Base-by-base conservation (phyloP, 2,329 filamentous ascomycete genomes). In the Trichoderma hamatum region DNA sequence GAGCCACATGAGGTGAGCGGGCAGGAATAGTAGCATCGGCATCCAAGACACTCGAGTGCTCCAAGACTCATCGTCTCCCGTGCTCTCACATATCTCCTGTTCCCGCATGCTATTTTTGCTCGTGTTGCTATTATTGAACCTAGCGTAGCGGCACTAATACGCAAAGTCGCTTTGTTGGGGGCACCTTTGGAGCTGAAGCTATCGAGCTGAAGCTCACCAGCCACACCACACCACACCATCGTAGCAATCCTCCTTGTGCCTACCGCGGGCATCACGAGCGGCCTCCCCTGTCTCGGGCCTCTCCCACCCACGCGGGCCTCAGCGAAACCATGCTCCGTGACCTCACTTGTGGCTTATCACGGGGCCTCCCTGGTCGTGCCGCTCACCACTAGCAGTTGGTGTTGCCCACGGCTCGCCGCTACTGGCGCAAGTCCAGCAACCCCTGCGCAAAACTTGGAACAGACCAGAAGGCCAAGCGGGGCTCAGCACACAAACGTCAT, bases 401-500 rank as follows among this genome's bases (percentile, higher is more conserved):
- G 54, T 32, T 54, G 61, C 49, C 32, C 56, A 43, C 24, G 30
- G 54, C 36, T 68, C 30, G 51, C 46, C 61, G 28, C 54, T 39
- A 21, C 51, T 61, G 32, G 24, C 49, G 59, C 55, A 34, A 55
- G 55, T 21, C 58, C 34, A 56, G 51, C 51, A 46, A 46, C 32
- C 67, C 58, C 54, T 56, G 67, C 56, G 54, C 24, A 69, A 68
- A 66, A 66, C 60, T 30, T 69, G 67, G 67, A 69, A 69, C 52
- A 24, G 67, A 43, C 46, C 65, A 61, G 61, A 65, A 52, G 49
- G 67, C 43, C 56, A 67, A 67, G 69, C 66, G 69, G 69, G 69
- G 69, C 69, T 59, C 69, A 64, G 69, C 58, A 70, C 65, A 60
- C 43, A 46, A 70, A 68, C 69, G 69, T 70, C 69, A 68, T 70